Evolutionary conservation across 2,329 filamentous ascomycete species (phyloP).

Genomic region (Fusarium robinianum): DNA sequence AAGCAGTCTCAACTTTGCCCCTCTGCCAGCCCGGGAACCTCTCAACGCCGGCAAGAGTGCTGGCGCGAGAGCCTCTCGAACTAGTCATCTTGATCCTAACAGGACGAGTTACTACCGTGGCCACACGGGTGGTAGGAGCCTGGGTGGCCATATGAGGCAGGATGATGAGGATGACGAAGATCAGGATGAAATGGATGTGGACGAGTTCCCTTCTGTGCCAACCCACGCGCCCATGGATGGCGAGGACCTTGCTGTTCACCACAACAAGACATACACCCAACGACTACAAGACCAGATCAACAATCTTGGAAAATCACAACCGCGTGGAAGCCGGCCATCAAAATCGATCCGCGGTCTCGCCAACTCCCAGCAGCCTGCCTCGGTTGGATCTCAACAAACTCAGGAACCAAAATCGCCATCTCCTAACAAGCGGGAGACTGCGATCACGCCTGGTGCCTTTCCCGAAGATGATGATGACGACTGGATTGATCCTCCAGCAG

Average conservation of each 20-base stretch:
- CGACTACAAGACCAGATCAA: slow-evolving; percentile 91
- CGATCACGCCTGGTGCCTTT: slow-evolving; percentile 63
- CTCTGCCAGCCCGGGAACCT: slow-evolving; percentile 87
- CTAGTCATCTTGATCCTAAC: slow-evolving; percentile 76
- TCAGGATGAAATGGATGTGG: slow-evolving; percentile 58
- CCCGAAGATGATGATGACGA: slow-evolving; percentile 60
- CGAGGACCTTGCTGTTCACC: slow-evolving; percentile 49
- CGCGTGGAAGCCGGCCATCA: slow-evolving; percentile 51
- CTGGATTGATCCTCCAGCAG: slow-evolving; percentile 62
- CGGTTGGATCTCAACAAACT: slow-evolving; percentile 36
- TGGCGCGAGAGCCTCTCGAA: slow-evolving; percentile 71
- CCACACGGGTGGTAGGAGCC: slow-evolving; percentile 73
- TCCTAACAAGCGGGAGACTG: slow-evolving; percentile 38
- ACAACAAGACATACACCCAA: slow-evolving; percentile 93
- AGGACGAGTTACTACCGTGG: slow-evolving; percentile 75
- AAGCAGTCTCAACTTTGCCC: slow-evolving; percentile 93
- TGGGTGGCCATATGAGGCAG: slow-evolving; percentile 57
- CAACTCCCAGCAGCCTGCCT: slow-evolving; percentile 39
- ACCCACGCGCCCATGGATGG: slow-evolving; percentile 47
- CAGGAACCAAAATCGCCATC: slow-evolving; percentile 39
- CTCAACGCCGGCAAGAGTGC: slow-evolving; percentile 83
- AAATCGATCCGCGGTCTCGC: slow-evolving; percentile 52
- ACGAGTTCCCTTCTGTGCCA: slow-evolving; percentile 47
- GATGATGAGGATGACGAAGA: slow-evolving; percentile 52
- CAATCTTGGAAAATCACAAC: slow-evolving; percentile 63